Evolutionary conservation across 345 rosid species (phyloP).

Genomic region (Lumnitzera racemosa): DNA sequence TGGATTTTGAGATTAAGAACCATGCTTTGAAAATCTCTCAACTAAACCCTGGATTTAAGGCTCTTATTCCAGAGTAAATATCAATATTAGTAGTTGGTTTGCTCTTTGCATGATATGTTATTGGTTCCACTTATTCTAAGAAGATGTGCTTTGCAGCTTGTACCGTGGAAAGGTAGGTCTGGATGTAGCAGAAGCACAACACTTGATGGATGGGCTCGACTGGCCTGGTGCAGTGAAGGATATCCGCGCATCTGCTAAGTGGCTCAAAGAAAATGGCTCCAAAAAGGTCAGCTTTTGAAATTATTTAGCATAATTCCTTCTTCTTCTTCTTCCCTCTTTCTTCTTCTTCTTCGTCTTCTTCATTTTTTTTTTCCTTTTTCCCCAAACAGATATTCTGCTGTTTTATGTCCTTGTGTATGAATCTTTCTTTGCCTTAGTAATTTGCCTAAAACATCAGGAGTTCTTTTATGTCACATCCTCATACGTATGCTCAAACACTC

Average conservation of each 20-base stretch:
- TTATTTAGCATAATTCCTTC: no score
- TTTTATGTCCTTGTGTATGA: no score
- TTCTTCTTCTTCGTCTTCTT: no score
- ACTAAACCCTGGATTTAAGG: conserved; percentile 69
- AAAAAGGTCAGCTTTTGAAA: conserved; percentile 41
- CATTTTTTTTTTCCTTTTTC: no score
- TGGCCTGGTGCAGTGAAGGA: conserved; percentile 95
- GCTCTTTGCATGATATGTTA: neutral
- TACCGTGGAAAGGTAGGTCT: conserved; percentile 93
- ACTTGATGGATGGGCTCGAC: conserved; percentile 86
- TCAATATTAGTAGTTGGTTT: neutral
- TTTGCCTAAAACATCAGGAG: no score
- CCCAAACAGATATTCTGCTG: no score
- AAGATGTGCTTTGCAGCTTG: conserved; percentile 33
- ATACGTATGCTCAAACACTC: no score
- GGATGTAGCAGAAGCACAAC: conserved; percentile 89
- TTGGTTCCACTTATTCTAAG: neutral
- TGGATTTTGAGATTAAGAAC: conserved; percentile 90
- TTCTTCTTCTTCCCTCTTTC: no score
- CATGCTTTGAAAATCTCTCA: conserved; percentile 82
- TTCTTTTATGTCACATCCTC: no score
- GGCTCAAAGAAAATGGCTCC: conserved; percentile 93
- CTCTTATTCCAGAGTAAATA: conserved; percentile 84
- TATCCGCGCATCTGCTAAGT: conserved; percentile 70
- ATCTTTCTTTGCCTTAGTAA: no score